Evolutionary conservation across 2,329 filamentous ascomycete species (phyloP).

Genomic region (Fusarium sarcochroum): DNA sequence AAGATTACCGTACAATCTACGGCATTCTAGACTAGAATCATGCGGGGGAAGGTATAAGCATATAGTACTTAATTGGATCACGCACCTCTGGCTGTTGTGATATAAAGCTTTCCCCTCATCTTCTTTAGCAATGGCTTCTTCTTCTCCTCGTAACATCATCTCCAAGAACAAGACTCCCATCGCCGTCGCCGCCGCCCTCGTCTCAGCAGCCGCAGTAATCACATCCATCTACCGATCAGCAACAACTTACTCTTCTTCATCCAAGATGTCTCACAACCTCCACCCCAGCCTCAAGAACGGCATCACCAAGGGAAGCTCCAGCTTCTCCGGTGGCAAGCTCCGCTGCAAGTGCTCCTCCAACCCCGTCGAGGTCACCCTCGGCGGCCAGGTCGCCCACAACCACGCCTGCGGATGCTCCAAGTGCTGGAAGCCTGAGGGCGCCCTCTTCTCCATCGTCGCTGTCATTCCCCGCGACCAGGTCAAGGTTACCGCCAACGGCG

Average conservation of each 20-base stretch:
- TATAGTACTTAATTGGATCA: constrained; percentile 22
- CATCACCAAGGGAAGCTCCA: constrained; percentile 66
- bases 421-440: constrained; percentile 77
- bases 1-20: constrained; percentile 27
- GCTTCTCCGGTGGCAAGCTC: constrained; percentile 72
- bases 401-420: constrained; percentile 80
- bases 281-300: constrained; percentile 76
- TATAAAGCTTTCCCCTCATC: constrained; percentile 13
- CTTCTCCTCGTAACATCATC: constrained; percentile 32
- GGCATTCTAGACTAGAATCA: background rate
- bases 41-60: constrained; percentile 20
- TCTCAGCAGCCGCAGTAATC: constrained; percentile 43
- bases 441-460: constrained; percentile 75
- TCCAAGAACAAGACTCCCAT: constrained; percentile 40
- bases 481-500: constrained; percentile 67
- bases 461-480: constrained; percentile 71
- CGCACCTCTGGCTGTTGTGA: constrained; percentile 11
- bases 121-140: constrained; percentile 33
- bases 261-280: constrained; percentile 54
- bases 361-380: constrained; percentile 71
- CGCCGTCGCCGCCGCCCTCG: constrained; percentile 39
- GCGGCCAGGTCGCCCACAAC: constrained; percentile 74
- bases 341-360: constrained; percentile 70
- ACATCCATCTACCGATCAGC: constrained; percentile 38
- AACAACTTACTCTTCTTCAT: constrained; percentile 1